Evolutionary conservation across 192 early-diverging fungal species (phyloP), one percentile per base, ranked within the genome.

Genomic region (Coemansia biformis): DNA sequence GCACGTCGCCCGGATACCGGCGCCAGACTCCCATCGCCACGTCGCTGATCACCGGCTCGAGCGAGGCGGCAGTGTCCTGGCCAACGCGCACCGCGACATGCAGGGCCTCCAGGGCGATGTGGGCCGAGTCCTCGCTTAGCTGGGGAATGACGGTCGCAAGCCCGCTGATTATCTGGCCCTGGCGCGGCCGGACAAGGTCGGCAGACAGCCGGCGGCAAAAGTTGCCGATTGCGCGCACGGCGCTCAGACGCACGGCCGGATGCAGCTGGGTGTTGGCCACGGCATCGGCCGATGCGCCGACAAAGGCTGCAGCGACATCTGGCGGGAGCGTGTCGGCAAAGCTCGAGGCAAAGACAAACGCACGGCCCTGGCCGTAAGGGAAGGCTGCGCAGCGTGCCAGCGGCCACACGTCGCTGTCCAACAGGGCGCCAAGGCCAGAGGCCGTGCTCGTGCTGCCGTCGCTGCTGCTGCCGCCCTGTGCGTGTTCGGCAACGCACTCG

Each of bases 311-410:
- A 2, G 86, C 76, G 21, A 90, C 75, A 12, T 81, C 63, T 1
- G 72, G 40, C 12, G 89, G 88, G 21, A 93, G 65, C 15, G 82
- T 74, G 10, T 78, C 67, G 14, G 85, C 83, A 78, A 91, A 89
- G 54, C 85, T 79, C 38, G 84, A 85, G 2, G 86, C 80, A 79
- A 93, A 93, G 14, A 92, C 85, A 43, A 98, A 81, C 2, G 91
- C 84, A 12, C 94, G 90, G 4, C 92, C 91, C 63, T 91, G 88
- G 48, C 89, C 77, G 61, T 91, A 91, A 8, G 94, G 94, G 8
- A 55, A 63, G 10, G 81, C 82, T 76, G 60, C 13, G 40, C 63
- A 57, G 17, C 62, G 72, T 1, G 64, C 62, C 44, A 76, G 38
- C 36, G 81, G 80, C 47, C 90, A 75, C 8, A 95, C 86, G 29